Evolutionary conservation across 1,139 yeast genomes (phyloP), one percentile per base, ranked within the genome.

Genomic region (Geotrichum histeridarum): DNA sequence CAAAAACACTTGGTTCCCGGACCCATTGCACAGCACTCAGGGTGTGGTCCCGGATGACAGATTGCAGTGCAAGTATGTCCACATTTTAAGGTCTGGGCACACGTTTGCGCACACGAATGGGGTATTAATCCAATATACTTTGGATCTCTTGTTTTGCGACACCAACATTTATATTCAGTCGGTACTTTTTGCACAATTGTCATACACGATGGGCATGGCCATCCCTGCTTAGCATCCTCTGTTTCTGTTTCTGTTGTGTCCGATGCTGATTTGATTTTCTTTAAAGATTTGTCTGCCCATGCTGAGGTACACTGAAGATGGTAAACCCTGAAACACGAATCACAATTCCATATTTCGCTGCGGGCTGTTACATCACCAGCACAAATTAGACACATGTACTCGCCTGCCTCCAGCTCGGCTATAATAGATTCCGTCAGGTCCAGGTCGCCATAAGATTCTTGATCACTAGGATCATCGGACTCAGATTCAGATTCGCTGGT

Each of bases 121-220:
- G 97, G 96, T 57, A 80, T 72, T 54, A 83, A 70, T 12, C 77
- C 73, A 62, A 84, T 83, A 4, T 76, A 71, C 18, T 70, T 73
- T 0, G 97, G 97, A 60, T 86, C 80, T 18, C 79, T 72, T 1
- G 78, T 79, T 63, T 86, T 84, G 1, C 91, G 91, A 74, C 97
- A 90, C 98, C 98, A 90, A 67, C 98, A 90, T 0, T 86, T 80
- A 67, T 86, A 85, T 49, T 75, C 74, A 36, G 73, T 69, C 0
- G 94, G 94, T 3, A 83, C 73, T 56, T 73, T 74, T n/a, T 67
- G 68, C 51, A 78, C 78, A 32, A 75, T 78, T 11, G 75, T 71
- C 63, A 84, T 86, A 70, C 98, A 90, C 15, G 90, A 80, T 0
- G 97, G 97, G 67, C 98, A 90, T 63, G 91, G 77, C 97, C 97